phyloP scores from a whole-genome alignment of 2,329 filamentous ascomycete species.

The Septoria linicola region DNA sequence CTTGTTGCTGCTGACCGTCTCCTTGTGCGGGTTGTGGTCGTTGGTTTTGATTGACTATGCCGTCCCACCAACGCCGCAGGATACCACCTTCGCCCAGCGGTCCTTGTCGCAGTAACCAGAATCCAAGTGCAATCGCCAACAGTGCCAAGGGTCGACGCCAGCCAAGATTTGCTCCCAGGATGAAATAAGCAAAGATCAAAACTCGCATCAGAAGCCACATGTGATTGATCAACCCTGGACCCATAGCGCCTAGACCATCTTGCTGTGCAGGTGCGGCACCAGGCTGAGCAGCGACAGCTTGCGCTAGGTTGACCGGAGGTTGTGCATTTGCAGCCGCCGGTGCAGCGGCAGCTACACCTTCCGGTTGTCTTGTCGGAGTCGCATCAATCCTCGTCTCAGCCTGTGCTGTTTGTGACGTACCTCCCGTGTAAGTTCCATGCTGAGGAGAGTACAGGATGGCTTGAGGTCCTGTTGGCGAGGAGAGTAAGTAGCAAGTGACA shows the following conservation, averaged over 20 bases:
- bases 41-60: constrained; percentile 38
- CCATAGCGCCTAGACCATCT: constrained; percentile 27
- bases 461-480: constrained; percentile 47
- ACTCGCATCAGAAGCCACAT: constrained; percentile 60
- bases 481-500: constrained; percentile 44
- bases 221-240: constrained; percentile 41
- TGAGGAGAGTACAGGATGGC: constrained; percentile 45
- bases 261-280: constrained; percentile 16
- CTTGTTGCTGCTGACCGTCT: constrained; percentile 17
- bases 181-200: constrained; percentile 59
- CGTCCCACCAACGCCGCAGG: constrained; percentile 47
- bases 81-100: constrained; percentile 42
- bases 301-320: constrained; percentile 12
- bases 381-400: too few species aligned
- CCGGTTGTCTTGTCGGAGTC: too few species aligned
- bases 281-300: constrained; percentile 16
- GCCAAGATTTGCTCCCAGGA: constrained; percentile 50
- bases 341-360: too few species aligned
- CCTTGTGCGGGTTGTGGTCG: too few species aligned
- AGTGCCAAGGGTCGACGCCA: constrained; percentile 46
- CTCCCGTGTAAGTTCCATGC: constrained; percentile 34
- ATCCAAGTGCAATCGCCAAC: constrained; percentile 40
- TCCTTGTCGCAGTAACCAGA: constrained; percentile 46
- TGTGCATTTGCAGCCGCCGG: background rate
- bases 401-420: background rate